phyloP scores from a whole-genome alignment of 441 rosid genomes.

The Oxalis stricta region DNA sequence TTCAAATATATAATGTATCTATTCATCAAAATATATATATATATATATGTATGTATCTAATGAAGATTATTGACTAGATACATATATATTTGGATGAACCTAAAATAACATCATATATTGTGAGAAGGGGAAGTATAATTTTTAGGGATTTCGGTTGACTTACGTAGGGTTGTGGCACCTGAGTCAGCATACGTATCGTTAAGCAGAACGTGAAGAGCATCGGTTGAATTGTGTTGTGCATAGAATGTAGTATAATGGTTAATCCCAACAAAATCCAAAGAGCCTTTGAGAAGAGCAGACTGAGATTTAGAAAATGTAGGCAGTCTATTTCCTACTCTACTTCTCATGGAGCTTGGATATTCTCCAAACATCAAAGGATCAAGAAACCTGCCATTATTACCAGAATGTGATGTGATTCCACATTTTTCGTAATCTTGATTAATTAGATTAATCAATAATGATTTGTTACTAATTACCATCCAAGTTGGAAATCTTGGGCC shows the following conservation, averaged over 20 bases:
- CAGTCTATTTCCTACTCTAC: conserved; percentile 37
- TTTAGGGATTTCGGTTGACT: no score
- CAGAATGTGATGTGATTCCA: no score
- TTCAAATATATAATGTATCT: no score
- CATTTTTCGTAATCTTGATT: no score
- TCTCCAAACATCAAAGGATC: conserved; percentile 52
- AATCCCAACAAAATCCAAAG: conserved; percentile 44
- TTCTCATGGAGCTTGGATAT: conserved; percentile 50
- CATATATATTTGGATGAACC: no score
- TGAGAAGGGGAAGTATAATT: no score
- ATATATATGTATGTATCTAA: no score
- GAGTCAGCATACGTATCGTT: conserved; percentile 75
- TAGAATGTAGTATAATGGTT: conserved; percentile 58
- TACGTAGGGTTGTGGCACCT: conserved; percentile 72
- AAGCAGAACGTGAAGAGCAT: no score
- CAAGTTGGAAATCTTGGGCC: conserved; percentile 67
- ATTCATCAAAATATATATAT: no score
- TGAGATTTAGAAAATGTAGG: conserved; percentile 33
- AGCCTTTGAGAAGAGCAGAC: conserved; percentile 23
- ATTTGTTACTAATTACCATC: conserved; percentile 41
- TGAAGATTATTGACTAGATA: no score
- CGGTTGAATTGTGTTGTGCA: conserved; percentile 51
- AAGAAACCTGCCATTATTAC: conserved; percentile 71
- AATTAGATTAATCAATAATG: background rate
- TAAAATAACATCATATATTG: no score